These are phyloP conservation scores for Candida fluviatilis DNA, from an alignment of 805 yeast species.

Conservation along the genomic window DNA sequence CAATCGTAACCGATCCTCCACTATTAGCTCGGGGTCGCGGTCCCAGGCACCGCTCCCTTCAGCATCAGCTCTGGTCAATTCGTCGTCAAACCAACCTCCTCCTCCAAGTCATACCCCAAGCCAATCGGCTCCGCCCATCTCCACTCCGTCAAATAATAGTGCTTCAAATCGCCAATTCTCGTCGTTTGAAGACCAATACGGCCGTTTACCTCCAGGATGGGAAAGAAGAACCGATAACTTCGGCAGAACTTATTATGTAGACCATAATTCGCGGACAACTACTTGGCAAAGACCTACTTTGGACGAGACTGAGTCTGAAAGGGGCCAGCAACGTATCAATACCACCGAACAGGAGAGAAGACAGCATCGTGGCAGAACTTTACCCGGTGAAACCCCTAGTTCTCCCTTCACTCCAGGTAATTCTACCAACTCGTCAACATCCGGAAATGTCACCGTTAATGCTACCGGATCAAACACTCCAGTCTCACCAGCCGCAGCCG, in stretches of 20 bases:
- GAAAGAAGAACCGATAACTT: slow-evolving; percentile 96
- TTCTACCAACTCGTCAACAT: slow-evolving; percentile 17
- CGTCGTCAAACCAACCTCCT: slow-evolving; percentile 13
- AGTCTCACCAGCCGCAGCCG: slow-evolving; percentile 64
- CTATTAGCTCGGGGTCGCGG: slow-evolving; percentile 13
- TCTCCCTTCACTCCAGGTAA: slow-evolving; percentile 26
- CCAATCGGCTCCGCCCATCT: slow-evolving; percentile 13
- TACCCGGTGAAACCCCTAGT: slow-evolving; percentile 59
- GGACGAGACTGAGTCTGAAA: slow-evolving; percentile 72
- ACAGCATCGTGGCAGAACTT: slow-evolving; percentile 85
- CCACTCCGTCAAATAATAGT: slow-evolving; percentile 10
- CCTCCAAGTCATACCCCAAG: slow-evolving; percentile 8
- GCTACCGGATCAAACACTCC: slow-evolving; percentile 44
- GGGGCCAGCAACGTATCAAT: slow-evolving; percentile 58
- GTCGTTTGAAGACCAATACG: slow-evolving; percentile 95
- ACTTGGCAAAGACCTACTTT: slow-evolving; percentile 98
- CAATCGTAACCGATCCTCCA: slow-evolving; percentile 10
- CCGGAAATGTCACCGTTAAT: slow-evolving; percentile 46
- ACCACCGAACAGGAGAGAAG: slow-evolving; percentile 84
- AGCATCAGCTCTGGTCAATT: slow-evolving; percentile 16
- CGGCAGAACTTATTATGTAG: slow-evolving; percentile 97
- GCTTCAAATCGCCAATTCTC: slow-evolving; percentile 61
- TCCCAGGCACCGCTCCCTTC: slow-evolving; percentile 13
- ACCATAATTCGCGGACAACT: slow-evolving; percentile 94
- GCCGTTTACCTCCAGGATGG: slow-evolving; percentile 98